Base-by-base conservation (phyloP, 768 basidiomycete genomes). In the Phaeotremella fagi region DNA sequence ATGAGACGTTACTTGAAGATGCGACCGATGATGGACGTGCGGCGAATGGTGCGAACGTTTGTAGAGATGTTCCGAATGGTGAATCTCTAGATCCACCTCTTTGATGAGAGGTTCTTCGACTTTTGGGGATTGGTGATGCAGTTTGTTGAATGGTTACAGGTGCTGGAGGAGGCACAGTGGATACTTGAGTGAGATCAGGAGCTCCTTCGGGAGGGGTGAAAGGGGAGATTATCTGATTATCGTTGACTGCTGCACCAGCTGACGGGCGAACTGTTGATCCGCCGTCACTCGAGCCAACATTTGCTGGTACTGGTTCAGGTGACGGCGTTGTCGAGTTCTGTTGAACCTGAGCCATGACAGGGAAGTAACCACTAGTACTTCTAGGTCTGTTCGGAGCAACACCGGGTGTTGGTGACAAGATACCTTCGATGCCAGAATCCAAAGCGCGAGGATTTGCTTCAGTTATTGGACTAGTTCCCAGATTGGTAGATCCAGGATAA, bases 1-100 rank as follows among this genome's bases (percentile, higher is more conserved):
- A 54, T 37, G 54, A 52, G 11, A 59, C 59, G 24, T 52, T 48
- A 16, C 45, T 22, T 4, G 66, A 60, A 2, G 63, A 66, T 0
- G 64, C 64, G 12, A 61, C 61, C 9, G 61, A 61, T n/a, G 46
- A 16, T 22, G 46, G 46, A 33, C 46, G 46, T 18, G 7, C 22
- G 4, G 28, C 22, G 18, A 33, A 27, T 29, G 46, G 46, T 14
- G 5, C n/a, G 28, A 48, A 48, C 12, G 46, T 9, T n/a, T 55
- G 54, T 16, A 49, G 49, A 16, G 55, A 46, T 6, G 46, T 45
- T 3, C 45, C 16, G 31, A 33, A 31, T 3, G 50, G 43, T 16
- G 54, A 43, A 11, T 25, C 31, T 27, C 44, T 23, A 23, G 42
- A 45, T 12, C 48, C 42, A n/a, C 45, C 22, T 28, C 54, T 29